These are phyloP conservation scores for Xylaria acuta DNA, from an alignment of 495 filamentous ascomycete species.

Conservation along the genomic window DNA sequence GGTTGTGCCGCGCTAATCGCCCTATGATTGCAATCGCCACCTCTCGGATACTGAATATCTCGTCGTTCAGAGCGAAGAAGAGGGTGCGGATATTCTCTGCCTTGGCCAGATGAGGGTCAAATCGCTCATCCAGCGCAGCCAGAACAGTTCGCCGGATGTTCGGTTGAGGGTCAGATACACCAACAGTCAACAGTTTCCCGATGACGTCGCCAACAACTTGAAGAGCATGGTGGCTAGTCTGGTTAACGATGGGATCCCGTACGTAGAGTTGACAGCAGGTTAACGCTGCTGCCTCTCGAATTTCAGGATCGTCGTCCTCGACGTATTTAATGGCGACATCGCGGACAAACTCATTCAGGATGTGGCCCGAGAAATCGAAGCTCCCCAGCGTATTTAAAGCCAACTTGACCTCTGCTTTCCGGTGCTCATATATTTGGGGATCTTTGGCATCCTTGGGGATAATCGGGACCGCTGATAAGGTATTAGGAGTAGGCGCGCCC, in stretches of 20 bases:
- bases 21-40: slow-evolving; percentile 96
- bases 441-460: slow-evolving; percentile 88
- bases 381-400: slow-evolving; percentile 92
- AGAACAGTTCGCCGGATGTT: slow-evolving; percentile 89
- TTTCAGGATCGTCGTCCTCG: slow-evolving; percentile 91
- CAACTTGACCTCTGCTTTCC: slow-evolving; percentile 87
- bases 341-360: slow-evolving; percentile 96
- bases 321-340: slow-evolving; percentile 98
- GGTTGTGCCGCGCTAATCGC: slow-evolving; percentile 87
- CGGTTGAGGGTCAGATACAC: slow-evolving; percentile 87
- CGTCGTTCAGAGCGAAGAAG: slow-evolving; percentile 96
- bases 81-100: slow-evolving; percentile 94
- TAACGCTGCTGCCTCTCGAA: slow-evolving; percentile 90
- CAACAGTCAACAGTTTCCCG: slow-evolving; percentile 91
- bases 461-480: slow-evolving; percentile 73
- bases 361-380: slow-evolving; percentile 93
- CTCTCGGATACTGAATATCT: slow-evolving; percentile 88
- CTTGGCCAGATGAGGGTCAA: slow-evolving; percentile 92
- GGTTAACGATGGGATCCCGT: slow-evolving; percentile 93
- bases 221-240: slow-evolving; percentile 94
- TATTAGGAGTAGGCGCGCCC: slow-evolving; percentile 74
- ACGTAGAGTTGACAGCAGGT: slow-evolving; percentile 98
- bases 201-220: slow-evolving; percentile 98
- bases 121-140: slow-evolving; percentile 85
- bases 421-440: slow-evolving; percentile 70